phyloP scores from a whole-genome alignment of 2,329 filamentous ascomycete species.

The Fusarium armeniacum region DNA sequence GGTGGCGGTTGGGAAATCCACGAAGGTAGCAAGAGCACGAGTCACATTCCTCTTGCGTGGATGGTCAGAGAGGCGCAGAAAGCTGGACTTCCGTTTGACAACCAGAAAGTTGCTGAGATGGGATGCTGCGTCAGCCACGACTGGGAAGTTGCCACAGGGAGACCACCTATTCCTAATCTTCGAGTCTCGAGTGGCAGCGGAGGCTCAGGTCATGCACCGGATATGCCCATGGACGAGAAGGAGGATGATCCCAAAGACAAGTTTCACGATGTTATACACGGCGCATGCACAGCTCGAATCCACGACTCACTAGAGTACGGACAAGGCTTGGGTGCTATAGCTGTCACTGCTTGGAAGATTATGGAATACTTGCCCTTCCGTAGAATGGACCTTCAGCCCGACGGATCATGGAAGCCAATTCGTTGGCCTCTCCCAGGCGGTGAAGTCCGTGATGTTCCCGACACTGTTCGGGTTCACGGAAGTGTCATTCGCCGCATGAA shows the following conservation, averaged over 20 bases:
- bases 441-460: constrained; percentile 82
- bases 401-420: constrained; percentile 84
- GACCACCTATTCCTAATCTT: constrained; percentile 52
- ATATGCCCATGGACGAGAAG: constrained; percentile 44
- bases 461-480: constrained; percentile 77
- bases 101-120: constrained; percentile 75
- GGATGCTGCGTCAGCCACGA: constrained; percentile 62
- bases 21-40: constrained; percentile 70
- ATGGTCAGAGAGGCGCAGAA: constrained; percentile 72
- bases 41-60: constrained; percentile 77
- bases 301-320: constrained; percentile 80
- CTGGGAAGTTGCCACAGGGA: constrained; percentile 14
- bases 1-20: constrained; percentile 80
- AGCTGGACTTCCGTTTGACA: constrained; percentile 79
- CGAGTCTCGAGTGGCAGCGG: constrained; percentile 45
- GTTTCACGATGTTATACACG: constrained; percentile 72
- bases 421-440: constrained; percentile 83
- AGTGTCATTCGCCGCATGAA: constrained; percentile 81
- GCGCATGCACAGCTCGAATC: constrained; percentile 68
- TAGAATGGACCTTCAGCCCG: constrained; percentile 80
- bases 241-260: constrained; percentile 41
- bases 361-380: constrained; percentile 89
- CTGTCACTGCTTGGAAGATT: constrained; percentile 78
- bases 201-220: constrained; percentile 39
- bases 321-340: constrained; percentile 67